Conservation (phyloP, 2,329 filamentous ascomycete genomes). For the Decorospora gaudefroyi region DNA sequence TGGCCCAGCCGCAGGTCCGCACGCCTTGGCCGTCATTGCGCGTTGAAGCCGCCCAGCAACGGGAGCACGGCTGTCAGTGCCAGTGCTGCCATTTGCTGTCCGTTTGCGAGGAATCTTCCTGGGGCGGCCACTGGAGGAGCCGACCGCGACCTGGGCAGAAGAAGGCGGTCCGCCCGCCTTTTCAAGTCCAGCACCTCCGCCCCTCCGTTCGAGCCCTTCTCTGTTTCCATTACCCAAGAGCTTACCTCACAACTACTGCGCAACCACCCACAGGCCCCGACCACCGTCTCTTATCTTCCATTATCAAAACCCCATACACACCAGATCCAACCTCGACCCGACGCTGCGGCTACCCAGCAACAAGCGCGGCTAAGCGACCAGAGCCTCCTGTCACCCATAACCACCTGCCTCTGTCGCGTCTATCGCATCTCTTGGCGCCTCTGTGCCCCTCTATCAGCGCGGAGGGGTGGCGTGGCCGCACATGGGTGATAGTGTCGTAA, state of each 20-base stretch:
- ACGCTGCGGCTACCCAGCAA: conserved; percentile 40
- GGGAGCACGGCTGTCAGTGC: conserved; percentile 22
- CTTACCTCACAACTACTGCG: conserved; percentile 54
- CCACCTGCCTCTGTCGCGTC: conserved; percentile 39
- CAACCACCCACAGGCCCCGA: conserved; percentile 44
- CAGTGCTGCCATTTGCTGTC: conserved; percentile 32
- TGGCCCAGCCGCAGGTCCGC: conserved; percentile 27
- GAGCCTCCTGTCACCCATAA: conserved; percentile 33
- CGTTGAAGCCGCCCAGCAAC: conserved; percentile 21
- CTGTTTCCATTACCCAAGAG: conserved; percentile 55
- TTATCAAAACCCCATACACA: conserved; percentile 50
- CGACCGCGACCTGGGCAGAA: conserved; percentile 27
- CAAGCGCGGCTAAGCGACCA: conserved; percentile 47
- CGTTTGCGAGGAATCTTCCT: conserved; percentile 17
- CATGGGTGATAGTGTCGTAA: conserved; percentile 56
- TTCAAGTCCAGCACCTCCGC: conserved; percentile 44
- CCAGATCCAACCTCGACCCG: conserved; percentile 40
- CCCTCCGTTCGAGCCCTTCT: conserved; percentile 37
- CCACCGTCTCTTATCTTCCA: conserved; percentile 49
- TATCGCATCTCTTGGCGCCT: conserved; percentile 42
- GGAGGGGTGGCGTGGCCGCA: conserved; percentile 54
- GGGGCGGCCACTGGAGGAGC: conserved; percentile 21
- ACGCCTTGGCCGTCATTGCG: conserved; percentile 28
- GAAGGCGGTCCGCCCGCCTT: conserved; percentile 38
- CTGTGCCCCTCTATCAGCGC: conserved; percentile 45